These are phyloP conservation scores for Jatropha multifida DNA, from an alignment of 441 rosid genomes.

Conservation along the genomic window DNA sequence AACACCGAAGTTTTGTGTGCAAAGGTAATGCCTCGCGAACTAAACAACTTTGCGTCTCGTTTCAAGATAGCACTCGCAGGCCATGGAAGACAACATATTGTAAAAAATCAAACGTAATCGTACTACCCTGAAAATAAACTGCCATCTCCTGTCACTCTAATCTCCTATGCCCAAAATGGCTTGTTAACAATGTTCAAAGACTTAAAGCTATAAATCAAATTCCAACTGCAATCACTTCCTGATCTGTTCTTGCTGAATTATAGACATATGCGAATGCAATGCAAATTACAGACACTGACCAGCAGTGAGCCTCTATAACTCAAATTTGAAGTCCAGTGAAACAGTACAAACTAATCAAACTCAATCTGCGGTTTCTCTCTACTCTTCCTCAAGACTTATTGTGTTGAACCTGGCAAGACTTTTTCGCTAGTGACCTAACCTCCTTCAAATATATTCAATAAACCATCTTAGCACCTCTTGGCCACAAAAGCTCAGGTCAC, in stretches of 20 bases:
- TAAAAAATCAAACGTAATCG: no score
- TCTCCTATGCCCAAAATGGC: no score
- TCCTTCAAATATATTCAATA: background rate
- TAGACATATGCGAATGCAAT: background rate
- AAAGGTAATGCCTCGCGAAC: background rate
- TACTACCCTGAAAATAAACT: no score
- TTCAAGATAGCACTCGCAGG: background rate
- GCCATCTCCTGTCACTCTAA: no score
- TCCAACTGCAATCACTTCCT: no score
- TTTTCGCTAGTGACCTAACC: background rate
- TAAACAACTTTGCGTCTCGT: background rate
- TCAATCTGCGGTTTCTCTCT: no score
- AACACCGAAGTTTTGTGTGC: background rate
- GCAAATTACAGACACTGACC: background rate
- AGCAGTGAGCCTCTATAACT: background rate
- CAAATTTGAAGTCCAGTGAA: background rate
- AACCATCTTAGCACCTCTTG: background rate
- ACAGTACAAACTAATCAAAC: background rate
- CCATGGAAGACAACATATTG: no score
- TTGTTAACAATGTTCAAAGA: no score
- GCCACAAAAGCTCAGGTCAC: background rate
- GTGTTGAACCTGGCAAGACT: no score
- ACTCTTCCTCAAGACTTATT: background rate
- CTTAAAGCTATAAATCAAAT: no score
- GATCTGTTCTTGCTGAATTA: no score